Evolutionary conservation across 441 rosid genomes (phyloP), one percentile per base, ranked within the genome.

Genomic region (Isatis lusitanica): DNA sequence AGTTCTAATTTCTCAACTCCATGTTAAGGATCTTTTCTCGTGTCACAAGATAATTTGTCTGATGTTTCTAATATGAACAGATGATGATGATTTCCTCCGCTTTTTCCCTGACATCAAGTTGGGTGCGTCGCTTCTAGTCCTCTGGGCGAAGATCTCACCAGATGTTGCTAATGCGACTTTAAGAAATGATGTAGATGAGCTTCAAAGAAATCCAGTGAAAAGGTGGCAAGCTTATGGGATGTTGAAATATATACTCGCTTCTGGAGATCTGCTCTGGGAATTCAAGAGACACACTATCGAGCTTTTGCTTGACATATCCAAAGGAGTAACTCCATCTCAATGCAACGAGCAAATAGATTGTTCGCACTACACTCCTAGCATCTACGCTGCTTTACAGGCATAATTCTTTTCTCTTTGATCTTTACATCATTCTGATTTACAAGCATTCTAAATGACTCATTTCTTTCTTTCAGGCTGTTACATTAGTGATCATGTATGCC

Each of bases 81-180:
- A 84, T 61, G 89, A 85, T 63, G 88, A 85, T 63, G 80, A 84
- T 71, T 76, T 33, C 53, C 38, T 69, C 80, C 82, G 53, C 58
- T 75, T 72, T 58, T 81, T 80, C 65, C 79, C 85, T 72, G 80
- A 82, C 74, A 75, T 86, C 79, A 84, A 81, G 60, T 89, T 81
- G 63, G 98, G 98, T 63, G 98, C 94, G 64, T 78, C 87, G 53
- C 90, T 92, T 80, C 80, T 93, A 83, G 87, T 96, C 88, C 85
- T 92, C 13, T 92, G 96, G 97, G 89, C 85, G n/a, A 82, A 75
- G 78, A 69, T 87, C 60, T 75, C 83, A 66, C 78, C 81, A 18
- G 83, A 74, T 36, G 82, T 83, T 74, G 83, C 85, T 59, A 56
- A 78, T 74, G 85, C 78, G 36, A 77, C 83, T 73, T 70, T 87